These are phyloP conservation scores for Trichophyton rubrum DNA, from an alignment of 2,329 filamentous ascomycete species.

Conservation along the genomic window DNA sequence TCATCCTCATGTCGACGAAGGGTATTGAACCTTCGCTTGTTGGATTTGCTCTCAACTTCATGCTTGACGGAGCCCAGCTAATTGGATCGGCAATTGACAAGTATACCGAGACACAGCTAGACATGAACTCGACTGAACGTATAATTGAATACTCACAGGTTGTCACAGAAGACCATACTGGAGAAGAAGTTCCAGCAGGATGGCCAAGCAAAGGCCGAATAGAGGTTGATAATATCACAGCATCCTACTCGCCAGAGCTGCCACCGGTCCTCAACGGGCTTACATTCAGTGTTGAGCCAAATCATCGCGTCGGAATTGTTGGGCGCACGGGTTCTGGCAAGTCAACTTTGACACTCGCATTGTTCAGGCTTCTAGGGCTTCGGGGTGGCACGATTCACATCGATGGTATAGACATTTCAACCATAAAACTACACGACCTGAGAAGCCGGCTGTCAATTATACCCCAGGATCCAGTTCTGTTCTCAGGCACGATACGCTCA, in stretches of 20 bases:
- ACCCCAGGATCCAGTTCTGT: constrained; percentile 90
- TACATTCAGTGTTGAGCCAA: constrained; percentile 70
- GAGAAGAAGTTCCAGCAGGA: not conserved
- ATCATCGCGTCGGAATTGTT: constrained; percentile 90
- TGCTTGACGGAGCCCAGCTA: not conserved
- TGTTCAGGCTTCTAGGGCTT: constrained; percentile 95
- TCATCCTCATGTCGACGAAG: constrained; percentile 1
- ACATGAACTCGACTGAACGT: constrained; percentile 4
- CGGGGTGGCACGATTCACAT: constrained; percentile 45
- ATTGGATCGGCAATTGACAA: not conserved
- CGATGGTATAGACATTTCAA: constrained; percentile 75
- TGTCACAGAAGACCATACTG: not conserved
- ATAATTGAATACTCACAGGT: constrained; percentile 4
- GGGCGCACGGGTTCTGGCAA: constrained; percentile 91
- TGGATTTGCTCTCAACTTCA: constrained; percentile 6
- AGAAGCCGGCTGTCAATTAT: constrained; percentile 87
- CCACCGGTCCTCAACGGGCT: constrained; percentile 88
- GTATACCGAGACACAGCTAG: constrained; percentile 1
- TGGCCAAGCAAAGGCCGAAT: constrained; percentile 5
- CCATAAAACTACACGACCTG: constrained; percentile 77
- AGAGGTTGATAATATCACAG: constrained; percentile 71
- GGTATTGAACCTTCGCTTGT: constrained; percentile 1
- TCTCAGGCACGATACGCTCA: constrained; percentile 82
- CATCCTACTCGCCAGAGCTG: constrained; percentile 75
- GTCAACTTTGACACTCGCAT: constrained; percentile 76